Percentiles rank a stretch among this genome's conserved stretches.
Evolutionary conservation across 306 rosid genomes (phyloP).

Genomic region (Lablab purpureus): DNA sequence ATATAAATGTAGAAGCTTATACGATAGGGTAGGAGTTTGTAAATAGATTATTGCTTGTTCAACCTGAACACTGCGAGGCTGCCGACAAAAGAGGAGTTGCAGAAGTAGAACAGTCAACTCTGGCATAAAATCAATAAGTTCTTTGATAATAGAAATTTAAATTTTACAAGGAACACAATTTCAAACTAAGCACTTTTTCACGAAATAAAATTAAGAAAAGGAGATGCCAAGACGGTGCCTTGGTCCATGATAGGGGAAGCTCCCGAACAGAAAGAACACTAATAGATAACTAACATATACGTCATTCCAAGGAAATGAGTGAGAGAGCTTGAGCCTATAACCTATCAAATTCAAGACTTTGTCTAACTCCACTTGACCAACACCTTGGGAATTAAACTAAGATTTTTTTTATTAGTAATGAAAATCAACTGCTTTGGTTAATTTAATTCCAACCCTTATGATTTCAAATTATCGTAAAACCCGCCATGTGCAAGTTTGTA

Average conservation of each 20-base stretch:
- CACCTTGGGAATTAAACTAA: background rate
- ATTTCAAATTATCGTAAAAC: background rate
- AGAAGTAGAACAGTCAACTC: background rate
- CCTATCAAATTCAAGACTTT: background rate
- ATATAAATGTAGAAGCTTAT: conserved; percentile 10
- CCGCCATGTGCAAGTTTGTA: background rate
- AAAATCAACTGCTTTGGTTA: conserved; percentile 7
- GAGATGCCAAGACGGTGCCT: background rate
- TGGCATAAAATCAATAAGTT: background rate
- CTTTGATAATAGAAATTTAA: background rate
- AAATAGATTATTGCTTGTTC: conserved; percentile 19
- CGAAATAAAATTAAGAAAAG: background rate
- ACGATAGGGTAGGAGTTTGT: background rate
- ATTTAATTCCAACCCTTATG: background rate
- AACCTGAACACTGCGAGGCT: background rate
- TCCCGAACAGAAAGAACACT: background rate
- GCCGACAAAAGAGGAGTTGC: conserved; percentile 7
- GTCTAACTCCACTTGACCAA: background rate
- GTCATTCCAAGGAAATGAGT: background rate
- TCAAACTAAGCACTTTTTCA: background rate
- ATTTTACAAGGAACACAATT: conserved; percentile 20
- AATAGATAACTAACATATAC: background rate
- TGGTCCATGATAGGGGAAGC: background rate
- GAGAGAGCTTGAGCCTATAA: background rate
- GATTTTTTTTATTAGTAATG: background rate